Evolutionary conservation across 495 filamentous ascomycete genomes (phyloP), one percentile per base, ranked within the genome.

Genomic region (Podospora pseudoanserina): DNA sequence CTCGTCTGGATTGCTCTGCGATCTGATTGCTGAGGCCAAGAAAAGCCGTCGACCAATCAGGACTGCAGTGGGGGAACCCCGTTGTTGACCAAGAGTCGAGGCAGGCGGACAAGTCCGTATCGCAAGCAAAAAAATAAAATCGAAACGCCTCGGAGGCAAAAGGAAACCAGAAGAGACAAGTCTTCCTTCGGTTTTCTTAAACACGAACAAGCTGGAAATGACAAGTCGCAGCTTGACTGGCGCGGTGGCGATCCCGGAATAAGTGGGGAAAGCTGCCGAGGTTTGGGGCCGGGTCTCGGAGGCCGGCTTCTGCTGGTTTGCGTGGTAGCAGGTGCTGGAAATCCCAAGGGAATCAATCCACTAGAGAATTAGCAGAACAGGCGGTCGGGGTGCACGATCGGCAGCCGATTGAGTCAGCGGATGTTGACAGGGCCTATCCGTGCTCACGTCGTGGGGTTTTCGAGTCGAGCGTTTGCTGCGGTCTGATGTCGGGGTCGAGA

Each of bases 41-140:
- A 56, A 58, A n/a, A 53, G 0, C 4, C 30, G 19, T 32, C 60
- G 58, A 61, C 67, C 63, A 67, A 72, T 71, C 34, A 60, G 56
- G 23, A 20, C 5, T 26, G 55, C 55, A 34, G 58, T 55, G 70
- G 72, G 68, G 72, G 66, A 61, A 66, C 44, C 23, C 23, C 23
- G 23, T 23, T 23, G 61, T 60, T 7, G 30, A 7, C 30, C 30
- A 32, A 20, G 32, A 49, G 53, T 63, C 57, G 32, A 58, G 27
- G 30, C 13, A 28, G n/a, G 65, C 74, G 74, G 74, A 59, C 72
- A 76, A 71, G 61, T 67, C 75, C 75, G 75, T 56, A 6, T 13
- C 2, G 39, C 39, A 49, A 63, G 62, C 59, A 39, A 69, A 69
- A 71, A 72, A 67, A 70, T 63, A 20, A 32, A 64, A 64, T 60